Base-by-base conservation (phyloP, 2,329 filamentous ascomycete species). In the Aspergillus oerlinghausenensis region DNA sequence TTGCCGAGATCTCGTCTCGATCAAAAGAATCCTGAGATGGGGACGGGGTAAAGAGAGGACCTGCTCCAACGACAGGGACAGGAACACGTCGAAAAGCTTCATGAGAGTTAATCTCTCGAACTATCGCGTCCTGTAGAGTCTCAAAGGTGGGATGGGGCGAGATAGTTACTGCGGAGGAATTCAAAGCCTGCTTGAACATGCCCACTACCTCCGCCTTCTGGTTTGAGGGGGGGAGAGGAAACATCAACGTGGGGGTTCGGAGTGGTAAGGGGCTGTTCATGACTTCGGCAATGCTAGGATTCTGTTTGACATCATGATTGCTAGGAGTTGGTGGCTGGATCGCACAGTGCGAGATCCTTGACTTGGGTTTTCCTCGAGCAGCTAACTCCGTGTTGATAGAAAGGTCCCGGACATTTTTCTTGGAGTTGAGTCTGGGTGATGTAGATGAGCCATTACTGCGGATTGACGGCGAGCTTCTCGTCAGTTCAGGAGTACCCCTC, bases 71-170 rank as follows among this genome's bases (percentile, higher is more conserved):
- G 47, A 68, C 51, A 14, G 73, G 70, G 47, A 68, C 51, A 35
- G 72, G 69, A 0, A 75, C 66, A 17, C 63, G 65, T 28, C 65
- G 70, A 56, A 77, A 77, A 11, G 75, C 74, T 54, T 77, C 74
- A 50, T 77, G 75, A 3, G 72, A 77, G 54, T 77, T 77, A 51
- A 77, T 75, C 55, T 77, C 75, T 9, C 74, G 72, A 32, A 77
- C 64, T 42, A 77, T 77, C 17, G 74, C 69, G 63, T 77, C 75
- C 56, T 77, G 73, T 14, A 77, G 61, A 4, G 70, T 72, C 58
- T 77, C 74, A 53, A 73, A 74, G 1, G 72, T 75, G 14, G 75
- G 70, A 48, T 72, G 65, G 1, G 69, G 59, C n/a, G 63, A 69
- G 7, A 66, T 53, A 8, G 55, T 57, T 49, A 69, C 67, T 6